Evolutionary conservation across 2,329 filamentous ascomycete species (phyloP), one percentile per base, ranked within the genome.

Genomic region (Tetracladium maxilliforme): DNA sequence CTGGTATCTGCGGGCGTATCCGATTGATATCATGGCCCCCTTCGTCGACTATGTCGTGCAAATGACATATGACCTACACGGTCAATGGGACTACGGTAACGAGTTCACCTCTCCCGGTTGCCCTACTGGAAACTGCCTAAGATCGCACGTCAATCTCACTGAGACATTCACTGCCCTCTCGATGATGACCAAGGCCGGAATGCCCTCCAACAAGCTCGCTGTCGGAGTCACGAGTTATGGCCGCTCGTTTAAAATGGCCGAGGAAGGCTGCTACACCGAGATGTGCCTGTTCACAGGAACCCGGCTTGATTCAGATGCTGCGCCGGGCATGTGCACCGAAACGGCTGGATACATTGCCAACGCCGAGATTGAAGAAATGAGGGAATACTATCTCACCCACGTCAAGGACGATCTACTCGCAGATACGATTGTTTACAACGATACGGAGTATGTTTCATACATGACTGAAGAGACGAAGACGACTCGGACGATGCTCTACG

Each of bases 81-180:
- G 51, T 4, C 49, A 56, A 26, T 56, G 50, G 50, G 51, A 54
- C 28, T 41, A 39, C 14, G 40, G 34, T 18, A 57, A 52, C 29
- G 23, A 33, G 3, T 44, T 27, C 20, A 23, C 44, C 1, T 27
- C 26, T 6, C 16, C 30, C 4, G 48, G 45, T 6, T 56, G 52
- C 26, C 13, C 24, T 2, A 25, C 19, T 9, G 41, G 46, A 3
- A 43, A 38, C 30, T 49, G 45, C 19, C 33, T 50, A 2, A 35
- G 52, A 3, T 41, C 34, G 4, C 45, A 53, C 21, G 38, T 54
- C 13, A 56, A 56, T 32, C 16, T 38, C 14, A 54, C 52, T 0
- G 48, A 53, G 27, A 53, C 46, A 2, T 26, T 34, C 4, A 26
- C 34, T 4, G 31, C 48, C 1, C 32, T 54, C 1, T 32, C 42